phyloP scores from a whole-genome alignment of 2,329 filamentous ascomycete genomes.

The Fusarium circinatum region DNA sequence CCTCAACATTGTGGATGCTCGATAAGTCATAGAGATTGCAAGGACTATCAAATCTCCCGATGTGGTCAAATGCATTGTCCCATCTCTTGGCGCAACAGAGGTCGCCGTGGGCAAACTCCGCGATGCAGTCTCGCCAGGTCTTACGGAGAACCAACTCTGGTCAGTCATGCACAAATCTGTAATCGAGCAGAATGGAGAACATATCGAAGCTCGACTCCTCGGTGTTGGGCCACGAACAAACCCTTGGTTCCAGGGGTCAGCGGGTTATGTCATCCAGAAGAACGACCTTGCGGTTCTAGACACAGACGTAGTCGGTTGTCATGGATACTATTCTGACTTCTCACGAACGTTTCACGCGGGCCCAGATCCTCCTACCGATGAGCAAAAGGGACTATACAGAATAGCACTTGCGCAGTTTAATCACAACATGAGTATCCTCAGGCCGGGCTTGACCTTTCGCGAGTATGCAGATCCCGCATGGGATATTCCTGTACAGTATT shows the following conservation, averaged over 20 bases:
- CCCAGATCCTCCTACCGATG: neutral
- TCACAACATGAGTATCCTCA: constrained; percentile 8
- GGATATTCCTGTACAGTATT: constrained; percentile 1
- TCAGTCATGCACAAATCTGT: constrained; percentile 2
- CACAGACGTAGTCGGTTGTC: constrained; percentile 11
- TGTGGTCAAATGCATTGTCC: neutral
- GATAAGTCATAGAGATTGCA: neutral
- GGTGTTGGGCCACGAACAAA: neutral
- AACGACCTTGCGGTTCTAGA: constrained; percentile 10
- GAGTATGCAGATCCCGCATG: neutral
- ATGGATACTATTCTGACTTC: constrained; percentile 12
- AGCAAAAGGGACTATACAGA: neutral
- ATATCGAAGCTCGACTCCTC: neutral
- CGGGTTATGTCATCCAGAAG: neutral
- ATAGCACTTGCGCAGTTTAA: neutral
- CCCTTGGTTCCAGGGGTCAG: constrained; percentile 7
- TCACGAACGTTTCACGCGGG: constrained; percentile 1
- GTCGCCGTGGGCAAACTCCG: neutral
- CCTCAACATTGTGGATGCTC: neutral
- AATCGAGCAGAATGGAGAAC: constrained; percentile 7
- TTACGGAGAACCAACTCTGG: constrained; percentile 7
- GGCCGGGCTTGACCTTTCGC: constrained; percentile 9
- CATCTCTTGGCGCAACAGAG: neutral
- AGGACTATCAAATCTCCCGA: constrained; percentile 1
- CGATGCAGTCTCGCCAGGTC: neutral